Evolutionary conservation across 2,329 filamentous ascomycete genomes (phyloP), one percentile per base, ranked within the genome.

Genomic region (Aspergillus sp.): DNA sequence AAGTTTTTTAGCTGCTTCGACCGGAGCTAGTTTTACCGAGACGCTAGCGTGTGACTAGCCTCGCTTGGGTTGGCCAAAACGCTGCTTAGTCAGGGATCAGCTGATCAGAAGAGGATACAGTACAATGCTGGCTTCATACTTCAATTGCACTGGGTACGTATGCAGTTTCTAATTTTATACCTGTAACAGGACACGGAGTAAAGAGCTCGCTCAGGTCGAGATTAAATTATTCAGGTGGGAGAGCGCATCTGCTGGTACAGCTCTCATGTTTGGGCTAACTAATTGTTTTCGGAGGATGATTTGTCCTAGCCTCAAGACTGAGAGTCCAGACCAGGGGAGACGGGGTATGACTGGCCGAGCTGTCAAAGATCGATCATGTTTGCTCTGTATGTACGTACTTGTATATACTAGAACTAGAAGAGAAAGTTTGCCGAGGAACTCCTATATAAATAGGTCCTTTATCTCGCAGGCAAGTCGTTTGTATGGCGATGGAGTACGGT

Each of bases 1-100:
- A 50, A 51, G 54, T 72, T 73, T 73, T 73, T 64, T 68, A 71
- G 67, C 67, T 69, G 45, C 39, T 57, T 58, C 61, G 56, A 54
- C 44, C 66, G 70, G 66, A 69, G 62, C 57, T 64, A 70, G 57
- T 54, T 66, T 67, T 62, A 61, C 70, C 72, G 68, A 66, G 52
- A 41, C 50, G 27, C 51, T 54, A 59, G 57, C 30, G 44, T 39
- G 20, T 4, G 41, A 37, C 40, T 51, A 54, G 45, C 17, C 37
- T 41, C 6, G 27, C 19, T 17, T 19, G 9, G 30, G 24, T 9
- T 42, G 50, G 24, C 12, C 33, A 20, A 19, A 20, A 19, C 8
- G 6, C 13, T 37, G 34, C 34, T 20, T 24, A 60, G 50, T 49
- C 24, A 30, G 8, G 27, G 13, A n/a, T 13, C 54, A 20, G 30